A percentile compares a stretch with the other conserved stretches of the same genome.
Conservation (phyloP, 495 filamentous ascomycete genomes). For the Jackrogersella multiformis region DNA sequence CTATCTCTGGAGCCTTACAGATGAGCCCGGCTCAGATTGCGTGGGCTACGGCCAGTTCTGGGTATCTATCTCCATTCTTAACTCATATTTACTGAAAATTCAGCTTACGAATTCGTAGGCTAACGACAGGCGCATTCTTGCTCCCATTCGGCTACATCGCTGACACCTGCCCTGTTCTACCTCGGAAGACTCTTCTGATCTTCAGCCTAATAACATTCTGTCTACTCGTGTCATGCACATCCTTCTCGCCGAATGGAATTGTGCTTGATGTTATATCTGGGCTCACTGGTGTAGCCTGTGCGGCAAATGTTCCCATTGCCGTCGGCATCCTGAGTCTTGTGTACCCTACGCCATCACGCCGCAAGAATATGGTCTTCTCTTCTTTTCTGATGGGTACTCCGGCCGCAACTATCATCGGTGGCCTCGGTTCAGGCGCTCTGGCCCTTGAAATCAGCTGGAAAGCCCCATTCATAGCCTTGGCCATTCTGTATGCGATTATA, state of each 20-base stretch:
- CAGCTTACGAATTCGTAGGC: conserved; percentile 20
- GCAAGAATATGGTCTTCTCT: conserved; percentile 69
- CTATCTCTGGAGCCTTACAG: conserved; percentile 64
- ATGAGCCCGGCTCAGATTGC: conserved; percentile 71
- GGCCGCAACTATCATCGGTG: conserved; percentile 68
- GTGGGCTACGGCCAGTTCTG: conserved; percentile 66
- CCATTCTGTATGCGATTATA: conserved; percentile 56
- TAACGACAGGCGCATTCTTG: conserved; percentile 68
- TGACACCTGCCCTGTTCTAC: conserved; percentile 61
- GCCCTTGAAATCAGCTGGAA: conserved; percentile 66
- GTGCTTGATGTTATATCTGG: conserved; percentile 67
- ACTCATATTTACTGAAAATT: not conserved
- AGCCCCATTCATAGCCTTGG: conserved; percentile 65
- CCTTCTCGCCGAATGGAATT: conserved; percentile 63
- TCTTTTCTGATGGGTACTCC: conserved; percentile 72
- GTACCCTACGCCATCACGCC: conserved; percentile 61
- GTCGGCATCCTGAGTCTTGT: conserved; percentile 67
- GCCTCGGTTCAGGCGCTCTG: conserved; percentile 66
- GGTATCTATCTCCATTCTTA: conserved; percentile 57
- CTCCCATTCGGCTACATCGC: conserved; percentile 70
- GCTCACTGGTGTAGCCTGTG: conserved; percentile 66
- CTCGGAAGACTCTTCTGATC: conserved; percentile 66
- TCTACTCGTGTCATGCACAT: conserved; percentile 60
- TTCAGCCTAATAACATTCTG: conserved; percentile 64
- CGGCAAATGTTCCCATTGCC: conserved; percentile 67